A percentile compares a stretch with the other conserved stretches of the same genome.
phyloP scores from a whole-genome alignment of 2,329 filamentous ascomycete species.

The Xylariaceae sp. region DNA sequence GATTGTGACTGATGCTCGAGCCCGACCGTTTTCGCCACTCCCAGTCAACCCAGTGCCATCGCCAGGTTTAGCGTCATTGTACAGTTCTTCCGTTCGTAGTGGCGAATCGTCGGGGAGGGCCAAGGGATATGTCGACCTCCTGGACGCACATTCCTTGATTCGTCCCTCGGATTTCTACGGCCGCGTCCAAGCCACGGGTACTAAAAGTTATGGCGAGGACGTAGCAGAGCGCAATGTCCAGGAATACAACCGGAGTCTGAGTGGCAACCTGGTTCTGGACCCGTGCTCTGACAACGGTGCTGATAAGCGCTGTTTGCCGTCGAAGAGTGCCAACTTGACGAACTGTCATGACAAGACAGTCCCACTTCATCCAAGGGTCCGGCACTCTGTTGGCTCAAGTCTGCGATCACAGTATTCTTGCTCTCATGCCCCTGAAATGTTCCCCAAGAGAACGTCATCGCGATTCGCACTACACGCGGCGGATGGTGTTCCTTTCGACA shows the following conservation, averaged over 20 bases:
- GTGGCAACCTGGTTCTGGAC: constrained; percentile 11
- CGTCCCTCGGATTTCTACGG: constrained; percentile 43
- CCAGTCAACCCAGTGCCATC: constrained; percentile 17
- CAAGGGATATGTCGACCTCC: constrained; percentile 44
- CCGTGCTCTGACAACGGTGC: not conserved
- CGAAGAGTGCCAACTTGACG: constrained; percentile 12
- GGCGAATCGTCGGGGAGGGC: constrained; percentile 21
- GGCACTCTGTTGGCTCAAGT: constrained; percentile 22
- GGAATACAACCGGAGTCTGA: constrained; percentile 35
- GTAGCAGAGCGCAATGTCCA: constrained; percentile 57
- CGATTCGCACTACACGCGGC: constrained; percentile 9
- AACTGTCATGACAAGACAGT: constrained; percentile 13
- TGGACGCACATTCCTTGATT: constrained; percentile 53
- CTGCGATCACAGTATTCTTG: constrained; percentile 18
- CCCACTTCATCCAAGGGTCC: constrained; percentile 15
- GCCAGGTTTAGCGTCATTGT: constrained; percentile 23
- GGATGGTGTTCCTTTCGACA: constrained; percentile 6
- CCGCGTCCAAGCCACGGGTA: constrained; percentile 45
- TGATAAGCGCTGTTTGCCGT: constrained; percentile 7
- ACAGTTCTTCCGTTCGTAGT: constrained; percentile 32
- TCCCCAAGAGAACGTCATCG: constrained; percentile 18
- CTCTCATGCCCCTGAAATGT: constrained; percentile 8
- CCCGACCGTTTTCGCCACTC: constrained; percentile 4
- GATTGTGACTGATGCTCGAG: constrained; percentile 11
- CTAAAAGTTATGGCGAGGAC: constrained; percentile 57